Base-by-base conservation (phyloP, 805 yeast species). In the Hanseniaspora nectarophila region DNA sequence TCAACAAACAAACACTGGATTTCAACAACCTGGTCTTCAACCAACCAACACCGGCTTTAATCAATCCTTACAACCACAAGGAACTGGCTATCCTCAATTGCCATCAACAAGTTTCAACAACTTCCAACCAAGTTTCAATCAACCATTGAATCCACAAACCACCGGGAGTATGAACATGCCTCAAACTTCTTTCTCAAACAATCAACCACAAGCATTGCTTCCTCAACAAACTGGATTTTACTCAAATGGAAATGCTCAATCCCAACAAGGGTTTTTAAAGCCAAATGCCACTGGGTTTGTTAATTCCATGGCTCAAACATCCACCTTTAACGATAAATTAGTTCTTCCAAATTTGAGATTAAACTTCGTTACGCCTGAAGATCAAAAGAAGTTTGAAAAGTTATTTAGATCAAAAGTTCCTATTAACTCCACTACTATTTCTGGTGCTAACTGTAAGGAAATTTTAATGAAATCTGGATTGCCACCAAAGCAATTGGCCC, bases 311-410 rank as follows among this genome's bases (percentile, higher is more conserved):
- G 71, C 74, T 6, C 61, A 64, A 34, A 72, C 69, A 37, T 23
- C 51, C 3, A 69, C 71, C 18, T 78, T 77, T 59, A 79, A 81
- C 61, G 72, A 67, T 37, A 79, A 73, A 16, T 60, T 85, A 56
- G 80, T 80, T 61, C 79, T 84, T 56, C 92, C 92, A 40, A 70
- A 70, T 57, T 84, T 85, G 55, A 76, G 97, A 58, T 72, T 90
- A 49, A 80, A 95, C 10, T 90, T 90, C 63, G 78, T 90, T 56
- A 79, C 95, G 3, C 82, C 84, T 23, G 78, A 77, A 32, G 97
- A 90, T 64, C 97, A 90, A 69, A 75, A 76, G 54, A 83, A 85
- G 64, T 90, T 85, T 63, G 96, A 87, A 66, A 80, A 81, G 59
- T 71, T 90, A 58, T 90, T 90, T 65, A 72, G 90, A 58, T 75